A percentile compares a stretch with the other conserved stretches of the same genome.
Evolutionary conservation across 352 stramenopile genomes (phyloP).

Genomic region (Aphanomyces astaci): DNA sequence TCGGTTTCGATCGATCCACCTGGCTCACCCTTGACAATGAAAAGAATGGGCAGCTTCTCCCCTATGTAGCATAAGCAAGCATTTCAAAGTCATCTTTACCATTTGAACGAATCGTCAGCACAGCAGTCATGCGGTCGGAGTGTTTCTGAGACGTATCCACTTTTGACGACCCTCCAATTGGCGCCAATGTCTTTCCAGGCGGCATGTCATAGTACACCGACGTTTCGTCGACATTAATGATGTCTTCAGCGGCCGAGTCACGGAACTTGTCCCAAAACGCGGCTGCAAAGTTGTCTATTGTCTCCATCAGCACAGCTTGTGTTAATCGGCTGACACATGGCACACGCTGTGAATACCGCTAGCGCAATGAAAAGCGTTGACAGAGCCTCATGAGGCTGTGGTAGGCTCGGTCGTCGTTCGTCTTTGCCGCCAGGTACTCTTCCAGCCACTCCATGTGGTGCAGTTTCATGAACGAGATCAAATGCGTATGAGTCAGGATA

Average conservation of each 20-base stretch:
- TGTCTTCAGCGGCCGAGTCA: background rate
- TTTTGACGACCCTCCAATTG: background rate
- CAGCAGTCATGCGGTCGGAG: background rate
- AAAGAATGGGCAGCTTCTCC: background rate
- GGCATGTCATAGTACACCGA: background rate
- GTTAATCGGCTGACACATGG: background rate
- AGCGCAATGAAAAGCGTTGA: background rate
- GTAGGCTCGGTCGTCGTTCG: background rate
- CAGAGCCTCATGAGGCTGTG: background rate
- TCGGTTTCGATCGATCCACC: slow-evolving; percentile 9
- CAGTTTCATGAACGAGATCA: background rate
- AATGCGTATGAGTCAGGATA: background rate
- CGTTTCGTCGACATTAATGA: background rate
- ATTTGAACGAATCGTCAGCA: background rate
- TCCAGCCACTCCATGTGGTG: background rate
- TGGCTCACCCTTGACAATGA: background rate
- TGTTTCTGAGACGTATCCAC: background rate
- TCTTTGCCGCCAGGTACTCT: background rate
- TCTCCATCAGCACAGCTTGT: background rate
- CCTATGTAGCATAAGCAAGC: background rate
- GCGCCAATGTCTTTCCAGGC: background rate
- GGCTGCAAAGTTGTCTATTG: background rate
- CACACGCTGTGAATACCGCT: background rate
- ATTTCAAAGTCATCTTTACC: background rate
- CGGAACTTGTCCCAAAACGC: background rate